These are phyloP conservation scores for Coleophoma crateriformis DNA, from an alignment of 2,329 filamentous ascomycete genomes.

Conservation along the genomic window DNA sequence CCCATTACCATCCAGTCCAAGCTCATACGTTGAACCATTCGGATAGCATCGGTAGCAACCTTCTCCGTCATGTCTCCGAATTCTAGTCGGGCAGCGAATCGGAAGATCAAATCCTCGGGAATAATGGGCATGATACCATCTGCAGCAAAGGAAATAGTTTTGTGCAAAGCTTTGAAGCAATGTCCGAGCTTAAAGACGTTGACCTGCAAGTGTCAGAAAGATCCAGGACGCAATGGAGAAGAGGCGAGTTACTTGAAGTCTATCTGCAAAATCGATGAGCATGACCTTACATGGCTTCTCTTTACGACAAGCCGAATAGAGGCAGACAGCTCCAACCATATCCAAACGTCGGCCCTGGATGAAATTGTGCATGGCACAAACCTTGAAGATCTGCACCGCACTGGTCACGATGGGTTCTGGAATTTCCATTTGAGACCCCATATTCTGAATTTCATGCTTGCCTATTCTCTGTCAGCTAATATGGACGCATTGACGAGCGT, in stretches of 20 bases:
- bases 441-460: slow-evolving; percentile 52
- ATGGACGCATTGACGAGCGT: slow-evolving; percentile 5
- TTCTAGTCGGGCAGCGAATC: slow-evolving; percentile 87
- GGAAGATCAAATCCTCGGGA: slow-evolving; percentile 83
- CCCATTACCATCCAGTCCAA: slow-evolving; percentile 97
- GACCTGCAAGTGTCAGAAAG: slow-evolving; percentile 42
- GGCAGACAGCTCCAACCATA: slow-evolving; percentile 81
- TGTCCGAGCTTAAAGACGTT: slow-evolving; percentile 92
- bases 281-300: slow-evolving; percentile 77
- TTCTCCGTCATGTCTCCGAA: slow-evolving; percentile 77
- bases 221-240: neutral
- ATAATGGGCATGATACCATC: slow-evolving; percentile 65
- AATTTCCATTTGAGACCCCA: slow-evolving; percentile 54
- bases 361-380: slow-evolving; percentile 70
- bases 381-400: slow-evolving; percentile 69
- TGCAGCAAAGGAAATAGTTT: slow-evolving; percentile 65
- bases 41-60: slow-evolving; percentile 82
- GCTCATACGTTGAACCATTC: slow-evolving; percentile 88
- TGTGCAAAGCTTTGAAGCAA: slow-evolving; percentile 78
- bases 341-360: slow-evolving; percentile 81
- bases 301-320: slow-evolving; percentile 83
- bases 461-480: slow-evolving; percentile 9
- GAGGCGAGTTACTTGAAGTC: slow-evolving; percentile 43
- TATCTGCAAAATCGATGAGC: slow-evolving; percentile 92
- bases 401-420: slow-evolving; percentile 58